phyloP scores from a whole-genome alignment of 2,329 filamentous ascomycete genomes.

The Thielaviopsis ethacetica region DNA sequence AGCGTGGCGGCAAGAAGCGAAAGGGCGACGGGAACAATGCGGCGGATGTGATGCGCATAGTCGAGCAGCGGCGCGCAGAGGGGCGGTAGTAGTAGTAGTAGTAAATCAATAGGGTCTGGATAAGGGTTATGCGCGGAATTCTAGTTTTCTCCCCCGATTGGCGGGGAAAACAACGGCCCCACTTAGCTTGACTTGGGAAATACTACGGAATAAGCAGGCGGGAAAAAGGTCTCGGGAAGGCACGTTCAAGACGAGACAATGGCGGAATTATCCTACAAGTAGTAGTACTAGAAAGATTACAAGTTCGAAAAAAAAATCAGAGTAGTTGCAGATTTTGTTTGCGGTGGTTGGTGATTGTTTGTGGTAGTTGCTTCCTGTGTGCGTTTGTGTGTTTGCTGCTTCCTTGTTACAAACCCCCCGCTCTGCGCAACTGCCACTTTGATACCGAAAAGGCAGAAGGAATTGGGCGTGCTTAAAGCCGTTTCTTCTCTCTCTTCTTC shows the following conservation, averaged over 20 bases:
- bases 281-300: no score
- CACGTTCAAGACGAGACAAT: neutral
- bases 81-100: neutral
- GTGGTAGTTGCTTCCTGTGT: no score
- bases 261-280: neutral
- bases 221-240: neutral
- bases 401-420: no score
- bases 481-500: no score
- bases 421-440: no score
- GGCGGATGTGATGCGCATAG: conserved; percentile 61
- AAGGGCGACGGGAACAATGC: conserved; percentile 67
- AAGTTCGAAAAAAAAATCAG: no score
- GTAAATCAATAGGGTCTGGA: neutral
- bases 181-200: neutral
- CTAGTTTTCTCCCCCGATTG: no score
- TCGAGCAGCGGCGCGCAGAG: conserved; percentile 36
- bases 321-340: no score
- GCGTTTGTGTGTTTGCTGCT: no score
- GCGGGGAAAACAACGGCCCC: neutral
- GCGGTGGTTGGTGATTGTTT: neutral
- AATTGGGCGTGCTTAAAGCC: no score
- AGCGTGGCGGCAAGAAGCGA: conserved; percentile 56
- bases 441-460: no score
- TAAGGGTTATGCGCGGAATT: no score
- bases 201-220: neutral